A percentile compares a stretch with the other conserved stretches of the same genome.
phyloP scores from a whole-genome alignment of 495 filamentous ascomycete species.

The Trichoderma orchidacearum region DNA sequence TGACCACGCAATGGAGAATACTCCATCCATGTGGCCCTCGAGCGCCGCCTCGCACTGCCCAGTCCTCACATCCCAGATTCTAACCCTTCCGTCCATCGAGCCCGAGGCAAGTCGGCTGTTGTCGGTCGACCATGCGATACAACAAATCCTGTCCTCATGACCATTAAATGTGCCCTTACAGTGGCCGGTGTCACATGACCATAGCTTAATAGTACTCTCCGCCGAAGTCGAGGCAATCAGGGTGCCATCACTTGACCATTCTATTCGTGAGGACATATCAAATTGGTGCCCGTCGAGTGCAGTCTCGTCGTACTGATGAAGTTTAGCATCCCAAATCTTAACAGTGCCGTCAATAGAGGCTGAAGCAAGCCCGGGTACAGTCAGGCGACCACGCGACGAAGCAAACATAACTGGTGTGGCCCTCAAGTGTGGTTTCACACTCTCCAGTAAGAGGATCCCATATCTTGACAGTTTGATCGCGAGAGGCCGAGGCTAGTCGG shows the following conservation, averaged over 20 bases:
- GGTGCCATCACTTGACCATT: too few relatives aligned
- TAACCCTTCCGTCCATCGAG: not conserved
- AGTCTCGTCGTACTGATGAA: not conserved
- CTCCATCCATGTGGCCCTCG: too few relatives aligned
- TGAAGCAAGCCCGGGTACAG: conserved; percentile 5
- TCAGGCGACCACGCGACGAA: conserved; percentile 10
- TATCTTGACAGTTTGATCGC: conserved; percentile 1
- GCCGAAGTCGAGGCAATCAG: too few relatives aligned
- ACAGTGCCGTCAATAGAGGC: not conserved
- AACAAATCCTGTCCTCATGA: not conserved
- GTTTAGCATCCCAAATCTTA: conserved; percentile 1
- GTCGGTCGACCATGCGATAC: not conserved
- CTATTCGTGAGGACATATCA: too few relatives aligned
- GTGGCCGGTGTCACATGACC: too few relatives aligned
- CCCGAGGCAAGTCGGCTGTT: not conserved
- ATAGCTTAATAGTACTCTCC: too few relatives aligned
- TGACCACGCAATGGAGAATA: too few relatives aligned
- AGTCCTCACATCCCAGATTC: not conserved
- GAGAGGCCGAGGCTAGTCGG: conserved; percentile 8
- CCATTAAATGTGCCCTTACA: not conserved
- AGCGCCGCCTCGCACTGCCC: too few relatives aligned
- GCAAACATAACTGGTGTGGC: not conserved
- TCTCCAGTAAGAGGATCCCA: conserved; percentile 12
- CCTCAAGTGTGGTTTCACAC: conserved; percentile 7
- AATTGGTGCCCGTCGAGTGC: too few relatives aligned